Evolutionary conservation across 495 filamentous ascomycete species (phyloP).

Genomic region (Sphaerosporella brunnea): DNA sequence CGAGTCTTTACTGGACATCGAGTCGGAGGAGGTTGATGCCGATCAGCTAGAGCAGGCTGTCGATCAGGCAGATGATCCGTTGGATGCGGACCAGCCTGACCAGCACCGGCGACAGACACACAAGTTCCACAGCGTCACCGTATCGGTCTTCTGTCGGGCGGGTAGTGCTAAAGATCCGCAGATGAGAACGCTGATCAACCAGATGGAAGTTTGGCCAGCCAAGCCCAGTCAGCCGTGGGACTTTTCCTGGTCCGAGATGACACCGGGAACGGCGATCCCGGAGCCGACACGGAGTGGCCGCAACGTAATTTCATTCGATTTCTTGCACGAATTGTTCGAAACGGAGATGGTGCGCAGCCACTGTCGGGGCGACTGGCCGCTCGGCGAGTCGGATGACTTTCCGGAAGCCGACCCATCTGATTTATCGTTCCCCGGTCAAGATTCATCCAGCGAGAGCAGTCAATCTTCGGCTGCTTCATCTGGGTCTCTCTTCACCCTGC

Average conservation of each 20-base stretch:
- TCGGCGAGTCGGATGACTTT: too few relatives aligned
- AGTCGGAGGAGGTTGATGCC: not conserved
- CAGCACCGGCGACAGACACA: not conserved
- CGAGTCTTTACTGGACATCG: not conserved
- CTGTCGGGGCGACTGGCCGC: too few relatives aligned
- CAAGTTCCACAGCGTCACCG: not conserved
- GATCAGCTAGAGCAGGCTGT: not conserved
- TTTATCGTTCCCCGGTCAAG: too few relatives aligned
- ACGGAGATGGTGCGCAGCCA: too few relatives aligned
- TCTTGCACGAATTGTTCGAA: too few relatives aligned
- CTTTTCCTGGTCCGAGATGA: not conserved
- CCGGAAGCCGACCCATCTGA: too few relatives aligned
- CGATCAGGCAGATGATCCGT: not conserved
- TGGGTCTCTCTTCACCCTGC: too few relatives aligned
- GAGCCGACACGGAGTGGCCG: too few relatives aligned
- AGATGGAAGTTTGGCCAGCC: not conserved
- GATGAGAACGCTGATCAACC: not conserved
- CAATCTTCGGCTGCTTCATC: too few relatives aligned
- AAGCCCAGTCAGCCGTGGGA: not conserved
- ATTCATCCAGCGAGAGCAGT: too few relatives aligned
- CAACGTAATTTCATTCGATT: too few relatives aligned
- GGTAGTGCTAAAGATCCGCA: not conserved
- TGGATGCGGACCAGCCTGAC: not conserved
- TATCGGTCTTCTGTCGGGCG: not conserved
- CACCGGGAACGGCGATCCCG: too few relatives aligned